A percentile compares a stretch with the other conserved stretches of the same genome.
Conservation (phyloP, 2,329 filamentous ascomycete species). For the Ophidiomyces ophidiicola region DNA sequence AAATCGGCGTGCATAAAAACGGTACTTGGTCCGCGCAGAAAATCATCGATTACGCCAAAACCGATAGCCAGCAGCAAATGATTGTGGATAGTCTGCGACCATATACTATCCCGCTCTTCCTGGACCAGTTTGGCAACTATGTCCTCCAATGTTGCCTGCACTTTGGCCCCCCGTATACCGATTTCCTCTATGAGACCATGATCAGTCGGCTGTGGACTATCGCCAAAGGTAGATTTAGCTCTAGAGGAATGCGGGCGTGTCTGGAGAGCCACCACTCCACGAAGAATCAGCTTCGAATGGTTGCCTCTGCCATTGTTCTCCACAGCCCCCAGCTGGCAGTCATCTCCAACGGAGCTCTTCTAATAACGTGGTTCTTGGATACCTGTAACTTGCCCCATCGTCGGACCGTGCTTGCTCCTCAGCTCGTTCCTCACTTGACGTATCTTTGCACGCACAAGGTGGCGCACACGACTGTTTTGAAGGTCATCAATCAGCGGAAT, state of each 20-base stretch:
- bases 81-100: slow-evolving; percentile 75
- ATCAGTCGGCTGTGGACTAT: slow-evolving; percentile 87
- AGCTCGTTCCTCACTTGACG: slow-evolving; percentile 82
- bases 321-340: slow-evolving; percentile 94
- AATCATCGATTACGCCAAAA: slow-evolving; percentile 93
- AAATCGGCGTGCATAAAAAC: slow-evolving; percentile 98
- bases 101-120: slow-evolving; percentile 80
- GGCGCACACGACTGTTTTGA: slow-evolving; percentile 89
- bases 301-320: slow-evolving; percentile 87
- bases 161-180: slow-evolving; percentile 76
- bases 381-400: slow-evolving; percentile 92
- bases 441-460: slow-evolving; percentile 98
- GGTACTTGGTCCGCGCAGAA: slow-evolving; percentile 99
- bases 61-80: slow-evolving; percentile 64
- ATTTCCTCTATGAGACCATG: slow-evolving; percentile 98
- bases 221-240: slow-evolving; percentile 83
- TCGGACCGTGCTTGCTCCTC: slow-evolving; percentile 79
- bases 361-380: slow-evolving; percentile 95
- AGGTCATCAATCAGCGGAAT: slow-evolving; percentile 95
- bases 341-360: slow-evolving; percentile 84
- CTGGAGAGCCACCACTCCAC: slow-evolving; percentile 90
- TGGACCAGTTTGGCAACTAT: slow-evolving; percentile 98
- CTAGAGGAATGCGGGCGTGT: slow-evolving; percentile 90
- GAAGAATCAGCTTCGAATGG: slow-evolving; percentile 88
- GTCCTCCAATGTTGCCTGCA: slow-evolving; percentile 93